These are phyloP conservation scores for Nakazawaea ambrosiae DNA, from an alignment of 805 yeast genomes.

Conservation along the genomic window DNA sequence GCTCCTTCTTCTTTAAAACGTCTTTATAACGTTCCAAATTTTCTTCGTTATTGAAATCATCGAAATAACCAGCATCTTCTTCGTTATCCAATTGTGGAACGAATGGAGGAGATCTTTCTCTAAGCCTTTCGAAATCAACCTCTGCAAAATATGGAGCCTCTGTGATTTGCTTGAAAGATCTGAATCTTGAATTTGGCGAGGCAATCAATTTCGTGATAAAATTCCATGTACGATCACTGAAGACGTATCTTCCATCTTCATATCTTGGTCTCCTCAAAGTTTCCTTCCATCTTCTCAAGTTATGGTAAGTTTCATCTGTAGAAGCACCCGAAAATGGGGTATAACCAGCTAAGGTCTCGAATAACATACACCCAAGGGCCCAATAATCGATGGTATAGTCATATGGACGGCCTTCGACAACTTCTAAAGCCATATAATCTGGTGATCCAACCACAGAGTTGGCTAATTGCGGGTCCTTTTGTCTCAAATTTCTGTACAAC, in stretches of 20 bases:
- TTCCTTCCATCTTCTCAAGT: constrained; percentile 87
- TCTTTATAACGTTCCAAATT: constrained; percentile 98
- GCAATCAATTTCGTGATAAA: constrained; percentile 75
- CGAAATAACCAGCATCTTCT: constrained; percentile 98
- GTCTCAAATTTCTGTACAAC: constrained; percentile 73
- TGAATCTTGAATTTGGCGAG: constrained; percentile 65
- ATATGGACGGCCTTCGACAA: constrained; percentile 85
- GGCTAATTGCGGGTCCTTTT: constrained; percentile 78
- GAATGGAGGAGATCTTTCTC: constrained; percentile 82
- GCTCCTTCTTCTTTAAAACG: constrained; percentile 86
- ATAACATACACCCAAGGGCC: constrained; percentile 96
- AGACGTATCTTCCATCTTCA: constrained; percentile 85
- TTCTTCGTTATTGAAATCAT: constrained; percentile 92
- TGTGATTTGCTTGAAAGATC: constrained; percentile 75
- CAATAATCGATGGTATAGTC: constrained; percentile 97
- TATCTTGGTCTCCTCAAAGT: constrained; percentile 85
- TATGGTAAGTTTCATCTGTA: constrained; percentile 91
- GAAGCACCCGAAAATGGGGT: constrained; percentile 95
- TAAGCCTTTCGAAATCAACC: constrained; percentile 66
- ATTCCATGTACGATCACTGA: constrained; percentile 96
- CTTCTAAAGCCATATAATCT: constrained; percentile 98
- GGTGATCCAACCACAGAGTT: constrained; percentile 97
- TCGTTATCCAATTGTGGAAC: constrained; percentile 96
- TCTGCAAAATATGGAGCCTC: constrained; percentile 78
- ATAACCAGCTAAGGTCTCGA: constrained; percentile 93